Evolutionary conservation across 805 yeast species (phyloP), one percentile per base, ranked within the genome.

Genomic region (Osmozyma mogii): DNA sequence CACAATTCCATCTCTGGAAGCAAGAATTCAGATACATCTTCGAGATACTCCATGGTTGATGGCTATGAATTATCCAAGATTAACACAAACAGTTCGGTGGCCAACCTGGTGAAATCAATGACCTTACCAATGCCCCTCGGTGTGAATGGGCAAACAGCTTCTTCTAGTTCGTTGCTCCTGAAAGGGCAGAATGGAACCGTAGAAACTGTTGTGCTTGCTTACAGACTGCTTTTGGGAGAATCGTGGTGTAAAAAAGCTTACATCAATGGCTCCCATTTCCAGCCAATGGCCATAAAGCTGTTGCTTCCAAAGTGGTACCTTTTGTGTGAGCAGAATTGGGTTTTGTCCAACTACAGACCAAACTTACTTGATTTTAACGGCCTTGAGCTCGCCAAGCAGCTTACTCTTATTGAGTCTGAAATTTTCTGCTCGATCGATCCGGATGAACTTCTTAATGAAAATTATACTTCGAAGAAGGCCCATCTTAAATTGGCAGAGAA

Each of bases 311-410:
- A 60, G 13, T 73, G 78, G 77, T 71, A 57, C 54, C 43, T 38
- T 10, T 51, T 71, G 2, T 65, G 75, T 27, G 75, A 71, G 32
- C 72, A 67, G 31, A 65, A 68, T 35, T 77, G 84, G 82, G 72
- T 64, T 15, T 58, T 72, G 32, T 56, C 70, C 6, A 70, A 68
- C 37, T 70, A 68, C 41, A 65, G 76, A 35, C 64, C 72, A 11
- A 64, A 70, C 26, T 52, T 75, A 24, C 47, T 73, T 22, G 75
- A 78, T 36, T 63, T 76, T 41, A 80, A 79, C 49, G 78, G 85
- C 0, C 58, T 80, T 41, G 92, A 82, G 43, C 59, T 80, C 15
- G 88, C 92, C 3, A 82, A 80, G 45, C 92, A 82, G 41, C 56
- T 83, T 27, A 81, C 92, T 0, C 55, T 80, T 12, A 70, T 83